Conservation (phyloP, 495 filamentous ascomycete genomes). For the Darksidea phi region DNA sequence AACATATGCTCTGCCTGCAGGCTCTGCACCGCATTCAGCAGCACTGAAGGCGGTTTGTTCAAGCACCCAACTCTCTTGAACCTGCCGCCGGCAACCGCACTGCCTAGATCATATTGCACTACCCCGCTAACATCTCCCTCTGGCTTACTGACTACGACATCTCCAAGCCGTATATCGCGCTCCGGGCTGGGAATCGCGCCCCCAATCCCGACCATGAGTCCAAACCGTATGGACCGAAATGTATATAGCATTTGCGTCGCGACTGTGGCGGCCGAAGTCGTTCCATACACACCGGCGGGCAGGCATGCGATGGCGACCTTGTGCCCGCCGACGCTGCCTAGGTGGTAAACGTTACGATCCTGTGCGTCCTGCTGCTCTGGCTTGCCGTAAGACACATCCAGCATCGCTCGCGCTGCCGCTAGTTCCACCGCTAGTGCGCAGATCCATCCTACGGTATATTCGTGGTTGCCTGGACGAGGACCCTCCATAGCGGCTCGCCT, state of each 20-base stretch:
- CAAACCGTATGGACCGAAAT: not conserved
- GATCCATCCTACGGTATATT: conserved; percentile 4
- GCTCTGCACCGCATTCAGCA: no score
- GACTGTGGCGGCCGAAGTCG: not conserved
- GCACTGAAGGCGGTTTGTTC: no score
- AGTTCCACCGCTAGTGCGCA: not conserved
- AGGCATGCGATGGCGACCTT: not conserved
- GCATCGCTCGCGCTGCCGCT: not conserved
- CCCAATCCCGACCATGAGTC: conserved; percentile 4
- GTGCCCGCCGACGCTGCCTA: not conserved
- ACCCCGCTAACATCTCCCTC: not conserved
- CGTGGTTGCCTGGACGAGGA: no score
- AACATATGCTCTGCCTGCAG: no score
- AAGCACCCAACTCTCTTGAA: no score
- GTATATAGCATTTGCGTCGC: not conserved
- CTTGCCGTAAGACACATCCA: not conserved
- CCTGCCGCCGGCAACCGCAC: no score
- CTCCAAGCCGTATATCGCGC: conserved; percentile 2
- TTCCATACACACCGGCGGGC: not conserved
- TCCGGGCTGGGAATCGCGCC: not conserved
- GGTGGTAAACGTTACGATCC: not conserved
- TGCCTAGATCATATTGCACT: not conserved
- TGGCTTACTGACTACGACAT: not conserved
- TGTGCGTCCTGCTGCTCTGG: no score
- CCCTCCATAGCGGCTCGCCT: no score